phyloP scores from a whole-genome alignment of 768 basidiomycete species.

The Mycena capillaripes region DNA sequence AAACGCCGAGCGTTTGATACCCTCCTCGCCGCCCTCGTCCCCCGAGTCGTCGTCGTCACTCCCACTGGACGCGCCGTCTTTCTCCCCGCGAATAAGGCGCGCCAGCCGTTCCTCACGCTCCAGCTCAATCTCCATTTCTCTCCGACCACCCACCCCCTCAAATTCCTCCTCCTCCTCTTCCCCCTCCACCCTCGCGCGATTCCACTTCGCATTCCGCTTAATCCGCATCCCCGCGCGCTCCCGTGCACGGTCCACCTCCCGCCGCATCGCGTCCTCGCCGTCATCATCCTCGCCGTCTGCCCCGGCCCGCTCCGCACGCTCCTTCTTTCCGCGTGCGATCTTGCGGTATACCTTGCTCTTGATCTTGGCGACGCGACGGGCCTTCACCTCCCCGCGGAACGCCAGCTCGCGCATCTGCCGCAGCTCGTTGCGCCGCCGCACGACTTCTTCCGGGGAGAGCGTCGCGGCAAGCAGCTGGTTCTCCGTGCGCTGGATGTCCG shows the following conservation, averaged over 20 bases:
- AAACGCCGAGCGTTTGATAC: constrained; percentile 78
- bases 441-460: constrained; percentile 88
- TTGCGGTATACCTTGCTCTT: constrained; percentile 95
- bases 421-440: constrained; percentile 83
- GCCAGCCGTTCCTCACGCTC: constrained; percentile 84
- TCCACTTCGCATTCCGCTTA: constrained; percentile 92
- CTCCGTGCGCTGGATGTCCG: constrained; percentile 82
- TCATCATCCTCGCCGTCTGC: constrained; percentile 58
- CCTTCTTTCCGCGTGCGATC: constrained; percentile 83
- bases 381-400: constrained; percentile 93
- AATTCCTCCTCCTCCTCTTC: constrained; percentile 74
- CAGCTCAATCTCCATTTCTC: constrained; percentile 89
- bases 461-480: constrained; percentile 80
- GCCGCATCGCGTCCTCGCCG: constrained; percentile 73
- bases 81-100: constrained; percentile 79
- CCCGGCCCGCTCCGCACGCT: constrained; percentile 63
- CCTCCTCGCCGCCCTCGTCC: constrained; percentile 60
- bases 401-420: constrained; percentile 92
- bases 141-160: constrained; percentile 61
- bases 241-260: constrained; percentile 84
- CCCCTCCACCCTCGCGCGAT: constrained; percentile 76
- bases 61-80: constrained; percentile 42
- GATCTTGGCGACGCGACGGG: constrained; percentile 92
- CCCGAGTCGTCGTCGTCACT: constrained; percentile 63
- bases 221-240: constrained; percentile 93